These are phyloP conservation scores for Exsudoporus frostii DNA, from an alignment of 768 basidiomycete genomes.

Conservation along the genomic window DNA sequence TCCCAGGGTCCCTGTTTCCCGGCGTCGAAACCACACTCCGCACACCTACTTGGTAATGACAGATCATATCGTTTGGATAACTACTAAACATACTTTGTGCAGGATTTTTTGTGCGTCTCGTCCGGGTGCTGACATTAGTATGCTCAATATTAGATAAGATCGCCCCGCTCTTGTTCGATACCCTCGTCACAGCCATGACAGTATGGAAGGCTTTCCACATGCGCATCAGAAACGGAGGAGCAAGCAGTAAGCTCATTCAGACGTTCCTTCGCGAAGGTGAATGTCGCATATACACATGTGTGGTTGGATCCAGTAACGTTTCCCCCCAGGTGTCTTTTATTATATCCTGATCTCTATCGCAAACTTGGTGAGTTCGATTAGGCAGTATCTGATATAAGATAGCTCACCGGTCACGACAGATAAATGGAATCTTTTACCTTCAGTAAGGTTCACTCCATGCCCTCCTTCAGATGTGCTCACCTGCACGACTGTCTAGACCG, in stretches of 20 bases:
- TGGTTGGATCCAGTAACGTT: background rate
- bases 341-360: conserved; percentile 85
- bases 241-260: conserved; percentile 76
- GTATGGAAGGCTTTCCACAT: conserved; percentile 77
- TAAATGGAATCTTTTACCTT: conserved; percentile 85
- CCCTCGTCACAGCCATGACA: conserved; percentile 77
- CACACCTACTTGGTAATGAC: conserved; percentile 69
- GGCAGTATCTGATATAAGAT: background rate
- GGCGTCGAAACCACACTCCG: conserved; percentile 78
- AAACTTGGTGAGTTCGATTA: conserved; percentile 50
- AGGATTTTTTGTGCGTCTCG: conserved; percentile 57
- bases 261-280: conserved; percentile 80
- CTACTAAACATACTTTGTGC: conserved; percentile 8
- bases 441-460: conserved; percentile 47
- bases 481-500: conserved; percentile 44
- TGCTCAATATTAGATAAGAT: conserved; percentile 45
- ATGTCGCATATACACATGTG: conserved; percentile 8
- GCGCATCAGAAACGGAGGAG: conserved; percentile 68
- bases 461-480: conserved; percentile 1
- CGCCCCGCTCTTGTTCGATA: conserved; percentile 78
- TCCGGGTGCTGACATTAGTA: background rate
- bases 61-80: background rate
- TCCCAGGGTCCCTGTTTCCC: conserved; percentile 70
- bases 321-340: conserved; percentile 63
- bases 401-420: conserved; percentile 29